Evolutionary conservation across 2,329 filamentous ascomycete species (phyloP).

Genomic region (Periconia macrospinosa): DNA sequence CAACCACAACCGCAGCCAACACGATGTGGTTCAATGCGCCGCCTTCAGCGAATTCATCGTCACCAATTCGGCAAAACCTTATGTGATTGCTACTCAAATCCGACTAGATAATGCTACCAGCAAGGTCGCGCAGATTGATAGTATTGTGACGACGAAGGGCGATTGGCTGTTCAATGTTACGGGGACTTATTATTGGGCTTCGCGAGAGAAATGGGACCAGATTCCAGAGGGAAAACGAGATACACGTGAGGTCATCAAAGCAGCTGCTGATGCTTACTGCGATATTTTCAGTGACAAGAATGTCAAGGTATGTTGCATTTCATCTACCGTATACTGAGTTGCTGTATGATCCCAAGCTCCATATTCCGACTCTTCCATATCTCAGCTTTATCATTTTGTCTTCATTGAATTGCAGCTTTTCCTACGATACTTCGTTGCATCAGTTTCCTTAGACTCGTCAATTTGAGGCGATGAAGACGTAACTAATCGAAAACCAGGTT

Average conservation of each 20-base stretch:
- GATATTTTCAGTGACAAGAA: conserved; percentile 29
- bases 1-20: conserved; percentile 26
- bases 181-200: conserved; percentile 28
- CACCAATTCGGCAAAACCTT: conserved; percentile 24
- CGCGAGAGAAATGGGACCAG: conserved; percentile 23
- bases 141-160: conserved; percentile 28
- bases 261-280: conserved; percentile 32
- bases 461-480: neutral
- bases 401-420: too few species aligned
- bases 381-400: neutral
- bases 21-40: conserved; percentile 29
- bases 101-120: conserved; percentile 24
- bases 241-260: conserved; percentile 24
- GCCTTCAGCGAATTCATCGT: conserved; percentile 33
- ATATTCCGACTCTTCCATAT: neutral
- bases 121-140: conserved; percentile 25
- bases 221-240: conserved; percentile 22
- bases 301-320: conserved; percentile 8
- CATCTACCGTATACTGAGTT: neutral
- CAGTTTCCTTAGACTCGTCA: neutral
- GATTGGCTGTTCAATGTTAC: conserved; percentile 38
- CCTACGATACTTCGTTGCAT: neutral
- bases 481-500: conserved; percentile 7
- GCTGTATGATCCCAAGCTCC: too few species aligned
- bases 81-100: conserved; percentile 32